These are phyloP conservation scores for Talaromyces adpressus DNA, from an alignment of 495 filamentous ascomycete species.

Conservation along the genomic window DNA sequence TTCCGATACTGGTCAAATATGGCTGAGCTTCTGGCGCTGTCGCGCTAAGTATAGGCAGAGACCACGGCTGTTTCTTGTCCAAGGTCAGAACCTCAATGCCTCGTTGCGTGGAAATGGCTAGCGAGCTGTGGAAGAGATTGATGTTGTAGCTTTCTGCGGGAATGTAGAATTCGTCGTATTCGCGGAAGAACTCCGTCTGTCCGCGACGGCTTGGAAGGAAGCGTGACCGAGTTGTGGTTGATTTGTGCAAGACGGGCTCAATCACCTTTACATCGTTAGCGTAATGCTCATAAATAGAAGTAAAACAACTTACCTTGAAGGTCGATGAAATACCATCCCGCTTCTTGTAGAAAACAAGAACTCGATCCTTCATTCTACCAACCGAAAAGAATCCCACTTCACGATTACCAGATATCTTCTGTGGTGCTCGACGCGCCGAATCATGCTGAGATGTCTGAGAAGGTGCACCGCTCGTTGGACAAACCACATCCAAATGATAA, in stretches of 20 bases:
- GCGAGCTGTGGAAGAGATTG: slow-evolving; percentile 89
- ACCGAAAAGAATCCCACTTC: slow-evolving; percentile 96
- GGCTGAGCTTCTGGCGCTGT: slow-evolving; percentile 44
- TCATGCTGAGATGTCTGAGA: slow-evolving; percentile 49
- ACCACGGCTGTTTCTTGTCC: slow-evolving; percentile 90
- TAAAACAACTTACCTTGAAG: slow-evolving; percentile 57
- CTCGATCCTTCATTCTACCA: slow-evolving; percentile 92
- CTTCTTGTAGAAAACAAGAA: slow-evolving; percentile 93
- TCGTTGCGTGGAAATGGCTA: slow-evolving; percentile 82
- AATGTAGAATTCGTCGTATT: slow-evolving; percentile 98
- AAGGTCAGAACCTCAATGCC: slow-evolving; percentile 96
- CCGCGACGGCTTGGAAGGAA: slow-evolving; percentile 61
- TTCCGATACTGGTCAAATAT: slow-evolving; percentile 70
- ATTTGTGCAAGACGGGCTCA: slow-evolving; percentile 88
- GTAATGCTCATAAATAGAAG: background rate
- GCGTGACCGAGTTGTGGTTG: slow-evolving; percentile 47
- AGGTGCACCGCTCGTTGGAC: slow-evolving; percentile 60
- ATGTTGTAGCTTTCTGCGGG: slow-evolving; percentile 92
- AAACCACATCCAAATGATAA: slow-evolving; percentile 87
- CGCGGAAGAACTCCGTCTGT: slow-evolving; percentile 90
- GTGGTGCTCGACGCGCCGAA: slow-evolving; percentile 66
- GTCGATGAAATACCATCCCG: slow-evolving; percentile 84
- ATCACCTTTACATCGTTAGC: slow-evolving; percentile 48
- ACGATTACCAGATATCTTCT: slow-evolving; percentile 77
- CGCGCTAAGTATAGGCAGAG: slow-evolving; percentile 72